Base-by-base conservation (phyloP, 768 basidiomycete genomes). In the Ramaria sp. region DNA sequence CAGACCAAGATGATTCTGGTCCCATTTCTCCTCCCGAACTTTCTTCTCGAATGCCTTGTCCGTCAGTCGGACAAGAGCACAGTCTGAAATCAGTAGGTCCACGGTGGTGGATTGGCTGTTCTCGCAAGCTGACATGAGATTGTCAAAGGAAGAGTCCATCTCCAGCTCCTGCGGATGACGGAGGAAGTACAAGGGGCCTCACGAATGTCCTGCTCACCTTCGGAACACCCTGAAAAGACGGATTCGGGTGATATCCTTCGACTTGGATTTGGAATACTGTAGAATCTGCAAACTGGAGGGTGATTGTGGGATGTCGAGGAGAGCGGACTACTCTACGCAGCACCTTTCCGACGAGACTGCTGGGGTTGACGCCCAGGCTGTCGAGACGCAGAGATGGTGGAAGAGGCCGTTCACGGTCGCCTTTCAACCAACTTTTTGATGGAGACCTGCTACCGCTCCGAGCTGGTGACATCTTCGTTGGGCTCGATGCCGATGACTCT, bases 171-270 rank as follows among this genome's bases (percentile, higher is more conserved):
- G 24, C 12, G 4, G 32, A 24, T 16, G 41, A 3, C 24, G 25
- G 28, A 32, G 30, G 34, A 41, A 41, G n/a, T 41, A 41, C 39
- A 41, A 41, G 20, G 39, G 16, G 20, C 10, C 3, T 27, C 28
- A 12, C 13, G 16, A 45, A 20, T 30, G 15, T 32, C 39, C 25
- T 18, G 34, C 52, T 45, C 27, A 55, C 53, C 53, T 82, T 82
- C 9, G 81, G 80, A 41, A 82, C 63, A 49, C 81, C 81, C 39
- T 36, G 53, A 8, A 55, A 28, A 25, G 53, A 18, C 32, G 68
- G 75, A 60, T 76, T 71, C 1, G 82, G 81, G 58, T 80, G 69
- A 63, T 83, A 83, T 2, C 82, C 82, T 48, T 81, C 81, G 36
- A 83, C 74, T n/a, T 74, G 74, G 49, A 83, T 65, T 60, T 78